Conservation (phyloP, 768 basidiomycete genomes). For the Boletus insuetus region DNA sequence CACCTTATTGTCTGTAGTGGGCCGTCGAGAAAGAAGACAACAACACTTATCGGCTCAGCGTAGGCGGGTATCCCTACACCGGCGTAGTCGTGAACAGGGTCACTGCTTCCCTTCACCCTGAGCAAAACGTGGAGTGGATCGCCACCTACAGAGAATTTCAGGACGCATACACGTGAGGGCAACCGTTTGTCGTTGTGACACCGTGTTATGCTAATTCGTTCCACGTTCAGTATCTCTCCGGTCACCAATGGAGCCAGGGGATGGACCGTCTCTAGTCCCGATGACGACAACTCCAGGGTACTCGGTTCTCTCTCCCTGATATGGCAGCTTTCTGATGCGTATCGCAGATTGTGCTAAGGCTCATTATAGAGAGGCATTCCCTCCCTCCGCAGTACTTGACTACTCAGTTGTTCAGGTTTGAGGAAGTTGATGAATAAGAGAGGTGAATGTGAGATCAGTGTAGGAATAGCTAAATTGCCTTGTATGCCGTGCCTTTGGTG, state of each 20-base stretch:
- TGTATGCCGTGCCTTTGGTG: too few species aligned
- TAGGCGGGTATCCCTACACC: background rate
- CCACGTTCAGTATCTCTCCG: background rate
- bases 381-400: background rate
- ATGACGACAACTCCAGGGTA: too few species aligned
- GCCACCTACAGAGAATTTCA: background rate
- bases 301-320: too few species aligned
- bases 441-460: too few species aligned
- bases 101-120: background rate
- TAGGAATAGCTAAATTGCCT: too few species aligned
- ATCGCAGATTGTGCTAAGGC: background rate
- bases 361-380: too few species aligned
- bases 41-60: background rate
- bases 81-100: background rate
- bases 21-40: background rate
- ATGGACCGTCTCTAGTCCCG: background rate
- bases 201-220: background rate
- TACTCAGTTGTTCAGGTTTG: background rate
- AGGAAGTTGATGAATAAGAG: background rate
- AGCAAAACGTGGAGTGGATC: background rate
- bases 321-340: background rate
- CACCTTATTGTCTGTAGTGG: background rate
- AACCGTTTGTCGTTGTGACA: background rate
- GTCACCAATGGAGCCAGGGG: too few species aligned
- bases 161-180: background rate